Conservation (phyloP, 768 basidiomycete species). For the Mycena belliarum region DNA sequence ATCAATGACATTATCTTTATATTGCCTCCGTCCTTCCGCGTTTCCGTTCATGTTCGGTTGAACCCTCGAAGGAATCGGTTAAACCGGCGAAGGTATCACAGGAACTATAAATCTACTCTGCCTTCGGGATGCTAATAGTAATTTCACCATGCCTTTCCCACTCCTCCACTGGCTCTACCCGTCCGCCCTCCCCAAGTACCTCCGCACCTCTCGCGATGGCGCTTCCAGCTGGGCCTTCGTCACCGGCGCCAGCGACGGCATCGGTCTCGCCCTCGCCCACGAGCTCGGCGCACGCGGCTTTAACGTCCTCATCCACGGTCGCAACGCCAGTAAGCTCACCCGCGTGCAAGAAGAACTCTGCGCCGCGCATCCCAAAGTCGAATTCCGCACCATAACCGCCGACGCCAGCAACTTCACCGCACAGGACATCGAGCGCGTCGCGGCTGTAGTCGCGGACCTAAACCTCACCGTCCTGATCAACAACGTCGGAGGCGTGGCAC, state of each 20-base stretch:
- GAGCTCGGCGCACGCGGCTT: slow-evolving; percentile 5
- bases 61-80: too few relatives aligned
- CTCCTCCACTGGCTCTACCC: too few relatives aligned
- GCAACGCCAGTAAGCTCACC: slow-evolving; percentile 1
- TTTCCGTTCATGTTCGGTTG: too few relatives aligned
- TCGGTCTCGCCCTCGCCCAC: slow-evolving; percentile 3
- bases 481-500: slow-evolving; percentile 6
- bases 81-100: too few relatives aligned
- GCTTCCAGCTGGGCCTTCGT: slow-evolving; percentile 10
- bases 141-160: too few relatives aligned
- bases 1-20: too few relatives aligned
- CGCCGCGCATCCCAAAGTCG: neutral
- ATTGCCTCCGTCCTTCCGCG: too few relatives aligned
- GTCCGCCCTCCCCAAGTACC: too few relatives aligned
- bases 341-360: neutral
- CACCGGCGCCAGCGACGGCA: slow-evolving; percentile 10
- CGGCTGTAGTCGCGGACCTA: neutral
- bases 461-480: slow-evolving; percentile 3
- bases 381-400: neutral
- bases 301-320: slow-evolving; percentile 8
- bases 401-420: neutral
- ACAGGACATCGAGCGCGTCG: neutral
- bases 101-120: too few relatives aligned
- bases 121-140: too few relatives aligned
- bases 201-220: too few relatives aligned